phyloP scores from a whole-genome alignment of 108 stramenopile species.

The Nitzschia palea region DNA sequence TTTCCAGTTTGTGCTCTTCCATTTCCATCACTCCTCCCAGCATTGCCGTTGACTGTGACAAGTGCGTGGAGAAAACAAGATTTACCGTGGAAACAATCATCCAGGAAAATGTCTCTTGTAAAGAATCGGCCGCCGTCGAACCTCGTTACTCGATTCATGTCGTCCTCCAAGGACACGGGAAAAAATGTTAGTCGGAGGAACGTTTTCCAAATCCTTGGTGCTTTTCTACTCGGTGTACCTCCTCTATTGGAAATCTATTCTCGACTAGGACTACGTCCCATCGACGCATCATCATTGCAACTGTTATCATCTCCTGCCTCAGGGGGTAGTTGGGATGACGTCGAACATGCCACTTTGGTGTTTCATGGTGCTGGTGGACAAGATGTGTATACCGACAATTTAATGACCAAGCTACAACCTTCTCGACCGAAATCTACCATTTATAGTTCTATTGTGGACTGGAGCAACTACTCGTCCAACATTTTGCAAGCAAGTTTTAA shows the following conservation, averaged over 20 bases:
- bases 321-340: slow-evolving; percentile 3
- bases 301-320: background rate
- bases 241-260: slow-evolving; percentile 23
- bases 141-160: too few species aligned
- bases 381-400: slow-evolving; percentile 35
- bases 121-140: too few species aligned
- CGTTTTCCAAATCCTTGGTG: background rate
- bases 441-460: slow-evolving; percentile 33
- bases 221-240: slow-evolving; percentile 2
- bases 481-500: slow-evolving; percentile 36
- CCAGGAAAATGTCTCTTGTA: too few species aligned
- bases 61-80: too few species aligned
- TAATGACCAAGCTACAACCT: slow-evolving; percentile 17
- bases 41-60: too few species aligned
- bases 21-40: too few species aligned
- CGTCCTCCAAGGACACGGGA: too few species aligned
- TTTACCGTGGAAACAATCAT: too few species aligned
- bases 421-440: background rate
- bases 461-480: slow-evolving; percentile 24
- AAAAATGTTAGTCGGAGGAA: background rate
- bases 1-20: too few species aligned
- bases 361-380: slow-evolving; percentile 44
- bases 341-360: slow-evolving; percentile 31
- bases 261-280: slow-evolving; percentile 6
- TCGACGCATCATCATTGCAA: background rate